Evolutionary conservation across 495 filamentous ascomycete species (phyloP), one percentile per base, ranked within the genome.

Genomic region (Clohesyomyces aquaticus): DNA sequence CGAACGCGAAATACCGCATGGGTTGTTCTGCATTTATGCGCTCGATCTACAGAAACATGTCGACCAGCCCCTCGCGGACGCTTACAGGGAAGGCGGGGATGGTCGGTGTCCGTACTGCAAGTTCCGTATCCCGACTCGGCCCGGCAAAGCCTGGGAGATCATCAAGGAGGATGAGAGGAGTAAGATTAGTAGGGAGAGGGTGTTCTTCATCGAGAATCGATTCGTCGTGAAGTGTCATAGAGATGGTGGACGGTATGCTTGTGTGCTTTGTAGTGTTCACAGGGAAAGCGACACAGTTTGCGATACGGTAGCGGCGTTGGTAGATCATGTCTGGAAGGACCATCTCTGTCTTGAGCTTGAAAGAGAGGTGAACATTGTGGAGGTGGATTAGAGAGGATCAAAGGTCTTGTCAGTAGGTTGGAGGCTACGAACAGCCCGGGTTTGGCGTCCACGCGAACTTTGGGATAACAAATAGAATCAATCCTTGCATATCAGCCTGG

Each of bases 241-340:
- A 18, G 59, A 68, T 4, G 59, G 65, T 16, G 59, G 65, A 18
- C 21, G 47, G 18, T 68, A 41, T 59, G 65, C 65, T 16, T 68
- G 65, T 42, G 48, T 60, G 9, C 46, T 68, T 14, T 68, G 65
- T 28, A 55, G 50, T 16, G 27, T 29, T 21, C 32, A 41, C 10
- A 47, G 59, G 21, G 41, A 62, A 2, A 27, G 14, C 4, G 65
- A 68, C 59, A 68, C 65, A 14, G 55, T 50, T 29, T 68, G 65
- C 43, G 29, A 29, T 14, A 55, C 53, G 4, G 29, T 59, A 18
- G 25, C 45, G 19, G 54, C 53, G 21, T 48, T 68, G 25, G 43
- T 68, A n/a, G 65, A 68, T 21, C 65, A 68, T 47, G 12, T 68
- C 0, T 61, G 65, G 59, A 8, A 47, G 35, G 65, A 68, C 16